These are phyloP conservation scores for Annulohypoxylon truncatum DNA, from an alignment of 2,329 filamentous ascomycete species.

Conservation along the genomic window DNA sequence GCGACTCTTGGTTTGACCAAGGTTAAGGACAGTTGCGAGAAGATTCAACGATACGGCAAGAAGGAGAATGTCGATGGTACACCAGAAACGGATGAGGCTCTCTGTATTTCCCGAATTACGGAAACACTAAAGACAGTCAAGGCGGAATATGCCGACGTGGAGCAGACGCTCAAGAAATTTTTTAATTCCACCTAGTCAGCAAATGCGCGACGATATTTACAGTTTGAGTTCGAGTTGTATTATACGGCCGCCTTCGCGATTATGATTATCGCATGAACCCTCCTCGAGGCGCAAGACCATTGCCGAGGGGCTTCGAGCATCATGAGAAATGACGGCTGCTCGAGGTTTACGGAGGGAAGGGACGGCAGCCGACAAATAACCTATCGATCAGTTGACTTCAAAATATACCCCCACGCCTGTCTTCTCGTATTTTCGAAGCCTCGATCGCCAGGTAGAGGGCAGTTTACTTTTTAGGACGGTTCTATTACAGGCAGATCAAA, in stretches of 20 bases:
- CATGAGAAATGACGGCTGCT: constrained; percentile 53
- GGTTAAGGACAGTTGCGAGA: constrained; percentile 92
- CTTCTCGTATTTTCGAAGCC: constrained; percentile 34
- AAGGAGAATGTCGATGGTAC: constrained; percentile 82
- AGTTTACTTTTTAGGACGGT: constrained; percentile 41
- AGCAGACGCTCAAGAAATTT: constrained; percentile 76
- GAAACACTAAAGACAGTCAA: constrained; percentile 78
- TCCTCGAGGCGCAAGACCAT: constrained; percentile 30
- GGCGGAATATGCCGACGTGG: constrained; percentile 79
- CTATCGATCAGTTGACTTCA: constrained; percentile 39
- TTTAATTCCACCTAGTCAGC: constrained; percentile 58
- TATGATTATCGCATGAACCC: constrained; percentile 21
- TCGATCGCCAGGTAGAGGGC: constrained; percentile 44
- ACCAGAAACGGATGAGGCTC: constrained; percentile 71
- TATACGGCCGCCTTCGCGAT: constrained; percentile 24
- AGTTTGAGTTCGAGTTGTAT: constrained; percentile 28
- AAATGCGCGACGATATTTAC: constrained; percentile 16
- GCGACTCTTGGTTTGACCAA: constrained; percentile 92
- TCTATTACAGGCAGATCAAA: constrained; percentile 31
- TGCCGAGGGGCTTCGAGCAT: constrained; percentile 42
- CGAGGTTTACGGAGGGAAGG: constrained; percentile 39
- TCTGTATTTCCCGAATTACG: constrained; percentile 76
- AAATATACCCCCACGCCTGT: constrained; percentile 41
- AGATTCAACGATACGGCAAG: constrained; percentile 93
- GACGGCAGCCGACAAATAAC: constrained; percentile 34